These are phyloP conservation scores for Calycina herbarum DNA, from an alignment of 2,329 filamentous ascomycete species.

Conservation along the genomic window DNA sequence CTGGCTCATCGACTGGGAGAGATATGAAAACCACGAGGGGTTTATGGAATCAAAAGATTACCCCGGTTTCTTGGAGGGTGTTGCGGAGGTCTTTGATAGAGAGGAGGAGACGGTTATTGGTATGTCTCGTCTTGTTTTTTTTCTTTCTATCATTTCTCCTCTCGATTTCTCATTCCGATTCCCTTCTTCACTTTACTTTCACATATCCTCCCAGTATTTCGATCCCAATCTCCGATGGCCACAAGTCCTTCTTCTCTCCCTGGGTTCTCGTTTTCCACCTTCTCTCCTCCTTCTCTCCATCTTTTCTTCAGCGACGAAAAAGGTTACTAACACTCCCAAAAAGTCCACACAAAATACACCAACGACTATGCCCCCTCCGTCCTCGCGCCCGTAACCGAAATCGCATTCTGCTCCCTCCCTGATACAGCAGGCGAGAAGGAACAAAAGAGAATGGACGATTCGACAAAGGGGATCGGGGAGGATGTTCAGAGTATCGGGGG, in stretches of 20 bases:
- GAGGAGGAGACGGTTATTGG: background rate
- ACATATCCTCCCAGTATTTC: no score
- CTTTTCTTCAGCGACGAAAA: background rate
- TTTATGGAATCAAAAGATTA: background rate
- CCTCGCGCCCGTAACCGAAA: background rate
- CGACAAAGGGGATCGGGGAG: background rate
- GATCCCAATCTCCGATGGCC: no score
- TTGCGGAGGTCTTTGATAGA: background rate
- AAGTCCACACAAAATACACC: background rate
- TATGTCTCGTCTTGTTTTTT: background rate
- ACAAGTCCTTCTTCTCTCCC: no score
- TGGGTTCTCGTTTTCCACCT: no score
- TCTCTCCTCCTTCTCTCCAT: background rate
- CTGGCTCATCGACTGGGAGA: background rate
- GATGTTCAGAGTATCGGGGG: background rate
- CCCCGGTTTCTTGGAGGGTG: background rate
- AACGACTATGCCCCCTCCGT: background rate
- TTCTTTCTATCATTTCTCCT: background rate
- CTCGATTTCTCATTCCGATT: background rate
- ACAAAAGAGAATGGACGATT: background rate
- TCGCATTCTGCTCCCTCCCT: background rate
- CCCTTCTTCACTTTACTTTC: no score
- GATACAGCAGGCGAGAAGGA: background rate
- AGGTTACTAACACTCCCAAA: background rate
- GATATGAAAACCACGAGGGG: background rate